These are phyloP conservation scores for Hordeum vulgare DNA, from an alignment of 176 grass and related monocot species.

Conservation along the genomic window DNA sequence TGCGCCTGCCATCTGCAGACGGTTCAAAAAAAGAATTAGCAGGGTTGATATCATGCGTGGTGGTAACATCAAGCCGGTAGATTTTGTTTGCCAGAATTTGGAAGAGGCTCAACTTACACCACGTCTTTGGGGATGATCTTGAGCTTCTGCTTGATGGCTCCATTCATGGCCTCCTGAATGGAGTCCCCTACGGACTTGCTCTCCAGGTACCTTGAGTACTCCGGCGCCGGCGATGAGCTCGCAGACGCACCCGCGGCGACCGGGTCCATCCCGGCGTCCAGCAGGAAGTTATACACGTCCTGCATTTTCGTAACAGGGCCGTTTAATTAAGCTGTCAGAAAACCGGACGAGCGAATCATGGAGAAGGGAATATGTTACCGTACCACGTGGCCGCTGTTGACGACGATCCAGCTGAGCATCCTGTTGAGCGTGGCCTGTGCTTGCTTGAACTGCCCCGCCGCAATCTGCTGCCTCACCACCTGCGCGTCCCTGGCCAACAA, in stretches of 20 bases:
- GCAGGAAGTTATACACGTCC: slow-evolving; percentile 88
- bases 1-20: slow-evolving; percentile 22
- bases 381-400: slow-evolving; percentile 54
- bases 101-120: slow-evolving; percentile 7
- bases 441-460: slow-evolving; percentile 17
- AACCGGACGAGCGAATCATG: neutral
- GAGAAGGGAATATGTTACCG: no score
- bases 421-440: slow-evolving; percentile 20
- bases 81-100: neutral
- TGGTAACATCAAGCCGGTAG: no score
- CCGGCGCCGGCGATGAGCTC: neutral
- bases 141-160: slow-evolving; percentile 64
- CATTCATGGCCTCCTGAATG: slow-evolving; percentile 65
- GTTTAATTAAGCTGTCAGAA: neutral
- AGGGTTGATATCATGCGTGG: neutral
- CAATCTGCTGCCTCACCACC: slow-evolving; percentile 40
- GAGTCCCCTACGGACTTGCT: slow-evolving; percentile 28
- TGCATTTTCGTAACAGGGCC: neutral
- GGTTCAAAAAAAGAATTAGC: no score
- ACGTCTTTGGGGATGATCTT: slow-evolving; percentile 71
- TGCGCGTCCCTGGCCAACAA: slow-evolving; percentile 44
- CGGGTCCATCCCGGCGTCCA: slow-evolving; percentile 55
- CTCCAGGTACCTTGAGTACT: slow-evolving; percentile 51
- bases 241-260: neutral
- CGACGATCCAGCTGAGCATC: slow-evolving; percentile 37